Evolutionary conservation across 1,284 basidiomycete genomes (phyloP), one percentile per base, ranked within the genome.

Genomic region (Cutaneotrichosporon sp.): DNA sequence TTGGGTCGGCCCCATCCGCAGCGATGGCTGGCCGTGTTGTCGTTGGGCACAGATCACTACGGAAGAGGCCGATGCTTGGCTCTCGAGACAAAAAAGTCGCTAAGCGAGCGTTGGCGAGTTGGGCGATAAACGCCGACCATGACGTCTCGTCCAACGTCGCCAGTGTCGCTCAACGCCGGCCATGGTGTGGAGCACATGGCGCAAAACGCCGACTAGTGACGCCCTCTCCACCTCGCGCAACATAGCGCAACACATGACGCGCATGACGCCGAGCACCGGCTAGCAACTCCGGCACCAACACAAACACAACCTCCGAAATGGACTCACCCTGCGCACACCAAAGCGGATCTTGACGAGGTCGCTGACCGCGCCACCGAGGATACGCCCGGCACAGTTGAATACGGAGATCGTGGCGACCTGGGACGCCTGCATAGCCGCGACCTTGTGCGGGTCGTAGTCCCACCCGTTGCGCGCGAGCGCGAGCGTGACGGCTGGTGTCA

Each of bases 341-440:
- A 86, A 81, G 50, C 82, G 83, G 61, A 83, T 85, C 75, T 89
- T 88, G 22, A 81, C 78, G 49, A 85, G 83, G 73, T 97, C 94
- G 0, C 91, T 90, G 4, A 86, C 78, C n/a, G 94, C 69, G 5
- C 88, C 87, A 27, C 91, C 89, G 13, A 88, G 64, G 47, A 97
- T 84, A 25, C 94, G 85, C 0, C 93, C 93, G 0, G 83, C 69
- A 56, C 89, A 95, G 75, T 94, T 97, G 79, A 87, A 89, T 29
- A 97, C 67, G 66, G 90, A 92, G 66, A 97, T 85, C 4, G 86
- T 84, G 0, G 91, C 92, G 0, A 97, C 93, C 72, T 95, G 92
- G 4, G 85, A 83, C 0, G 91, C 88, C 80, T 97, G 94, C 84
- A 88, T 88, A 56, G 86, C 85, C 2, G 87, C 83, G 0, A 92